Evolutionary conservation across 1,284 basidiomycete genomes (phyloP), one percentile per base, ranked within the genome.

Genomic region (Afroboletus lepidellus): DNA sequence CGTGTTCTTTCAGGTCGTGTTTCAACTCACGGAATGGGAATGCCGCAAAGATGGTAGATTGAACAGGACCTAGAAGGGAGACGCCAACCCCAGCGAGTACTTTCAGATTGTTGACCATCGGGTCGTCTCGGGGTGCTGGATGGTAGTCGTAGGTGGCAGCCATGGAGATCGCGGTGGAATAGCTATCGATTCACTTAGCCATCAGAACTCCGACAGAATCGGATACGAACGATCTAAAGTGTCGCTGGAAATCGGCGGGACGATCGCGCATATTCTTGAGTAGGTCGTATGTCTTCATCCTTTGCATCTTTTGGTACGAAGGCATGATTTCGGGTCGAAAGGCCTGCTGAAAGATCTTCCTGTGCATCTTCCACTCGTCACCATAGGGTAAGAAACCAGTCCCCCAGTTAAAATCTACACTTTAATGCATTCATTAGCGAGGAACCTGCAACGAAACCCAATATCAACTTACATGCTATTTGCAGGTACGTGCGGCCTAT

Each of bases 21-120:
- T 27, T 38, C 16, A 6, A 50, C 53, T 50, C 27, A 55, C 53
- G 5, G 8, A 55, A 55, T 3, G 53, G 53, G 33, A 52, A 52
- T n/a, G 51, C 51, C 23, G 41, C 27, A 8, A 52, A 42, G 8
- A 52, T 12, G 13, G 23, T 20, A 13, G 47, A 38, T 15, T 42
- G n/a, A 1, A 15, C 23, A 7, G 47, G 51, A 2, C 46, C 24
- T 9, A 52, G 8, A 12, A 52, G 39, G 7, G 46, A 24, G 23
- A 42, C 47, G 32, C 23, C 48, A n/a, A 49, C 32, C 3, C 16
- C 48, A 0, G 41, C 34, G 11, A 52, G 41, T 18, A 50, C 25
- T 34, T 37, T 50, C 27, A 51, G 23, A 20, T 52, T 52, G 18
- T 27, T 8, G 3, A 52, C 51, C 47, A 52, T 52, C 34, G 20